Conservation (phyloP, 2,329 filamentous ascomycete genomes). For the Xylaria arbuscula region DNA sequence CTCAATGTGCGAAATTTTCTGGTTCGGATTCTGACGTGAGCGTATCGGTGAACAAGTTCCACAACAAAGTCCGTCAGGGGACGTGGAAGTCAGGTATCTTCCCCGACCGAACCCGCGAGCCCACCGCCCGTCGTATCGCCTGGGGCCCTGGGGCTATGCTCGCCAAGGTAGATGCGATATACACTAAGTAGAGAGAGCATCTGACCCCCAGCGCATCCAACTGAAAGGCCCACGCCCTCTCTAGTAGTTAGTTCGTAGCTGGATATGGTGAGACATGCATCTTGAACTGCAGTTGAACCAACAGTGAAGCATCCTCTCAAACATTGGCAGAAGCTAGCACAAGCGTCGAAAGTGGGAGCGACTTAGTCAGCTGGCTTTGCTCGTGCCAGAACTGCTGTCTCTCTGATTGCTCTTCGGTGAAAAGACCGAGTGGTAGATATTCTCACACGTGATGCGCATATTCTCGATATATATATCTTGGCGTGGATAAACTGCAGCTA, state of each 20-base stretch:
- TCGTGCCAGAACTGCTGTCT: constrained; percentile 4
- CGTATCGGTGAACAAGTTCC: constrained; percentile 31
- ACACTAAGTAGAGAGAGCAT: neutral
- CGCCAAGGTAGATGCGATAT: constrained; percentile 13
- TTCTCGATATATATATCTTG: constrained; percentile 14
- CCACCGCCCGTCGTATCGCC: constrained; percentile 21
- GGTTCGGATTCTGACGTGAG: constrained; percentile 36
- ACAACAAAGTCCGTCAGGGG: constrained; percentile 25
- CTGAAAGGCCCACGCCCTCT: constrained; percentile 9
- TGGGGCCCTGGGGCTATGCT: constrained; percentile 16
- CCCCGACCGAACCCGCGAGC: constrained; percentile 33
- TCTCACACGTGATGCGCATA: constrained; percentile 18
- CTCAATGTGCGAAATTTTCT: neutral
- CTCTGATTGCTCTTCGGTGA: constrained; percentile 14
- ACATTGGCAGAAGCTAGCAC: constrained; percentile 24
- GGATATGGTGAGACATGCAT: constrained; percentile 27
- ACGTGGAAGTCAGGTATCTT: constrained; percentile 28
- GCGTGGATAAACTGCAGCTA: constrained; percentile 9
- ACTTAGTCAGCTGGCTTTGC: constrained; percentile 14
- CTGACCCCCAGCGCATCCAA: constrained; percentile 5
- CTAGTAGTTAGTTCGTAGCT: constrained; percentile 11
- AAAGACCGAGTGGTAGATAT: constrained; percentile 18
- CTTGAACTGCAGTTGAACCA: constrained; percentile 17
- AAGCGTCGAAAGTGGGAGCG: constrained; percentile 15
- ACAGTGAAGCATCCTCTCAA: constrained; percentile 19